These are phyloP conservation scores for Astragalus glycyphyllos DNA, from an alignment of 306 rosid species.

Conservation along the genomic window DNA sequence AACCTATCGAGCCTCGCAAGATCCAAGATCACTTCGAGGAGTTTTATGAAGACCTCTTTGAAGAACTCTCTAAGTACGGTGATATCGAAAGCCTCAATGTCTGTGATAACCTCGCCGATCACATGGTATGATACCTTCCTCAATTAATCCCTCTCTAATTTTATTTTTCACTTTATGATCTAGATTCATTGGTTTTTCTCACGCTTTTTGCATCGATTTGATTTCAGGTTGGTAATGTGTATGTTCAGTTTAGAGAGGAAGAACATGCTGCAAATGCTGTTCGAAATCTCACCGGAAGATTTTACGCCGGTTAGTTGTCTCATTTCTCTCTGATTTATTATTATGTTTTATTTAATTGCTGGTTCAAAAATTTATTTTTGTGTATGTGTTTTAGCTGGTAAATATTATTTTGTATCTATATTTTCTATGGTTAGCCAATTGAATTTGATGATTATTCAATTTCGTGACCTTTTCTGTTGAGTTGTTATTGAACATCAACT, in stretches of 20 bases:
- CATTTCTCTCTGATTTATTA: neutral
- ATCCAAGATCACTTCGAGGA: constrained; percentile 75
- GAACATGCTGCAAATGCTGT: constrained; percentile 70
- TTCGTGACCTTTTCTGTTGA: neutral
- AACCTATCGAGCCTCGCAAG: constrained; percentile 63
- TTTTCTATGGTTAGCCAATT: neutral
- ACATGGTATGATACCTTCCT: constrained; percentile 69
- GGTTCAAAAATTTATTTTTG: neutral
- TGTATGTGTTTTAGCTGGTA: neutral
- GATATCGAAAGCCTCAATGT: constrained; percentile 73
- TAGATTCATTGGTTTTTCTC: neutral
- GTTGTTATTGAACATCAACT: neutral
- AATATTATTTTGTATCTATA: neutral
- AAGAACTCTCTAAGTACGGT: constrained; percentile 69
- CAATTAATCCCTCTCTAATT: neutral
- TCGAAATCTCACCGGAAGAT: constrained; percentile 64
- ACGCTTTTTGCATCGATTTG: neutral
- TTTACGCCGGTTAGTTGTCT: constrained; percentile 61
- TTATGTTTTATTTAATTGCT: neutral
- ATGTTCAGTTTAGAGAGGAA: constrained; percentile 76
- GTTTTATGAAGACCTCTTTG: constrained; percentile 74
- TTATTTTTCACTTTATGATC: neutral
- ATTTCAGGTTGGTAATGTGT: constrained; percentile 76
- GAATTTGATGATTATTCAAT: neutral
- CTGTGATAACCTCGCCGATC: constrained; percentile 79